Evolutionary conservation across 768 basidiomycete genomes (phyloP).

Genomic region (Auriscalpium vulgare): DNA sequence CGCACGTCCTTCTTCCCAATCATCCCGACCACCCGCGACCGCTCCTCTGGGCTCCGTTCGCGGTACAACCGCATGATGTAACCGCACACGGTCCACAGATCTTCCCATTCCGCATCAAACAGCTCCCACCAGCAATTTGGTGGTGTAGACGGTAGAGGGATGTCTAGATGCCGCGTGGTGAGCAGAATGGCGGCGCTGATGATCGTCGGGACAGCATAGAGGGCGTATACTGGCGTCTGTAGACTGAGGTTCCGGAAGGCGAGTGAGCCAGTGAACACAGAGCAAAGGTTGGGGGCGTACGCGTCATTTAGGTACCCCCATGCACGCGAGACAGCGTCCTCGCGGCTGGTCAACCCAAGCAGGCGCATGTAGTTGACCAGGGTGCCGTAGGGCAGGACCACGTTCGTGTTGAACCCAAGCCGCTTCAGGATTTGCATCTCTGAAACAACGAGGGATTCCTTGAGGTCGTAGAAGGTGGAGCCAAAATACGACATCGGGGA

Average conservation of each 20-base stretch:
- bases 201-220: slow-evolving; percentile 85
- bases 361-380: slow-evolving; percentile 91
- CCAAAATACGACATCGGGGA: slow-evolving; percentile 86
- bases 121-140: slow-evolving; percentile 87
- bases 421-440: slow-evolving; percentile 98
- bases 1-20: slow-evolving; percentile 74
- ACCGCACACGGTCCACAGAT: slow-evolving; percentile 81
- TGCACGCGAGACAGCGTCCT: slow-evolving; percentile 64
- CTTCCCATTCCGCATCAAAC: slow-evolving; percentile 88
- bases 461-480: slow-evolving; percentile 85
- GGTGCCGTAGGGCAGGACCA: slow-evolving; percentile 88
- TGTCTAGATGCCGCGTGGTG: slow-evolving; percentile 58
- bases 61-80: slow-evolving; percentile 77
- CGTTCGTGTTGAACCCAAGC: slow-evolving; percentile 90
- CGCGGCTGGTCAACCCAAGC: slow-evolving; percentile 70
- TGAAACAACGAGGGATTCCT: slow-evolving; percentile 86
- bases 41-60: slow-evolving; percentile 35
- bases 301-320: slow-evolving; percentile 98
- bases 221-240: slow-evolving; percentile 87
- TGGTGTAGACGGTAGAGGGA: slow-evolving; percentile 64
- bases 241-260: slow-evolving; percentile 41
- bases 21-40: slow-evolving; percentile 44
- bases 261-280: neutral
- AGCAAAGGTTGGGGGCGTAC: slow-evolving; percentile 39
- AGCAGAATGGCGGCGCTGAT: slow-evolving; percentile 87